Base-by-base conservation (phyloP, 257 asterid genomes). In the Primulina eburnea region DNA sequence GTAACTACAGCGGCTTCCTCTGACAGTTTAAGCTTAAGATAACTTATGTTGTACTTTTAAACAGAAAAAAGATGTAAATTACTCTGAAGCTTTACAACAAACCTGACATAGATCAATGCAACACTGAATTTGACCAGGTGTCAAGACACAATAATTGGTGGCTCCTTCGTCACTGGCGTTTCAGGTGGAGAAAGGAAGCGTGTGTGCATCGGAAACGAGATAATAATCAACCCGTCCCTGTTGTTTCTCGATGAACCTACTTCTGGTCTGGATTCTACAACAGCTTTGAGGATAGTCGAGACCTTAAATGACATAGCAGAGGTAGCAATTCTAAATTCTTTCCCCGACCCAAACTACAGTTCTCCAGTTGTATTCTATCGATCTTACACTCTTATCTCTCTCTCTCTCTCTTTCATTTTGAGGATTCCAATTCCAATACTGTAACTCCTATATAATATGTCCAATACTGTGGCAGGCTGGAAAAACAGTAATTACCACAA, bases 181-280 rank as follows among this genome's bases (percentile, higher is more conserved):
- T 94, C 98, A 8, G 99, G 99, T 47, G 99, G 98, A 57, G 99
- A 94, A 70, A 81, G 98, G 75, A 94, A 94, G 77, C 97, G 99
- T 1, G 99, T 91, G 0, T 84, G 94, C 59, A 91, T 94, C 3
- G 98, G 96, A 34, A 94, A 88, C 35, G 99, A 94, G 92, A 94
- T 91, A 21, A 80, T 94, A 64, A 83, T 94, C 30, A 94, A 94
- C 63, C 99, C 97, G 1, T 94, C 99, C 26, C 82, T 94, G 18
- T 69, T 94, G 76, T 91, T 91, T 76, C 92, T 94, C 0, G 98
- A 94, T 53, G 99, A 94, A 65, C 99, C 99, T 35, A 94, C 99
- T 33, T 94, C 99, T 0, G 99, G 98, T 43, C 83, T 94, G 67
- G 99, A 94, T 75, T 94, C 99, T 2, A 94, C 99, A 0, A 94